phyloP scores from a whole-genome alignment of 2,329 filamentous ascomycete species.

The Decorospora gaudefroyi region DNA sequence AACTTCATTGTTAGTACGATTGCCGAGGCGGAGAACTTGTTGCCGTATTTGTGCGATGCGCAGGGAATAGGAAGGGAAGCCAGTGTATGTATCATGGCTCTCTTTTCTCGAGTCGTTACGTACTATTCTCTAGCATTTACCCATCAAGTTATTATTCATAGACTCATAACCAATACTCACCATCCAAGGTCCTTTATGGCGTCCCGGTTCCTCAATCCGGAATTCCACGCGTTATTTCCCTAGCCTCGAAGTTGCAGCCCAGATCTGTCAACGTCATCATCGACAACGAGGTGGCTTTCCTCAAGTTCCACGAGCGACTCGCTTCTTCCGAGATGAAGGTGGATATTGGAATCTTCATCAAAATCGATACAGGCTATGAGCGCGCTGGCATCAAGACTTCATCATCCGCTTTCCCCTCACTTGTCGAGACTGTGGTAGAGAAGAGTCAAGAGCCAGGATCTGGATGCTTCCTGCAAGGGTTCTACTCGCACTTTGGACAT shows the following conservation, averaged over 20 bases:
- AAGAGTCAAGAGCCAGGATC: conserved; percentile 20
- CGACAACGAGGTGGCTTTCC: conserved; percentile 62
- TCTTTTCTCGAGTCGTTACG: not conserved
- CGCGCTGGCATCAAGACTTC: conserved; percentile 68
- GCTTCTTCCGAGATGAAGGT: conserved; percentile 36
- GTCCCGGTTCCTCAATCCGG: conserved; percentile 68
- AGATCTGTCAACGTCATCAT: conserved; percentile 67
- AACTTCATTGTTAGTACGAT: conserved; percentile 75
- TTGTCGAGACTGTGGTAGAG: conserved; percentile 56
- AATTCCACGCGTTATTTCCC: conserved; percentile 61
- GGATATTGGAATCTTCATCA: conserved; percentile 65
- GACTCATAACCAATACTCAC: not conserved
- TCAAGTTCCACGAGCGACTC: conserved; percentile 46
- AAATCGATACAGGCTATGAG: conserved; percentile 73
- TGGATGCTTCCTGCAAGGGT: conserved; percentile 57
- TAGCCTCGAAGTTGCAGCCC: conserved; percentile 60
- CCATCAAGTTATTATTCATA: not conserved
- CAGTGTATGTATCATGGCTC: conserved; percentile 57
- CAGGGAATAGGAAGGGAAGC: conserved; percentile 58
- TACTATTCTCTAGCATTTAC: too few relatives aligned
- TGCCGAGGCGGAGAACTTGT: conserved; percentile 70
- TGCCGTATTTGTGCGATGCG: conserved; percentile 64
- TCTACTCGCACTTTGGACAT: conserved; percentile 75
- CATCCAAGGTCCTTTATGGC: conserved; percentile 66
- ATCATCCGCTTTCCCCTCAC: conserved; percentile 52